Evolutionary conservation across 2,329 filamentous ascomycete genomes (phyloP), one percentile per base, ranked within the genome.

Genomic region (Alternaria infectoria): DNA sequence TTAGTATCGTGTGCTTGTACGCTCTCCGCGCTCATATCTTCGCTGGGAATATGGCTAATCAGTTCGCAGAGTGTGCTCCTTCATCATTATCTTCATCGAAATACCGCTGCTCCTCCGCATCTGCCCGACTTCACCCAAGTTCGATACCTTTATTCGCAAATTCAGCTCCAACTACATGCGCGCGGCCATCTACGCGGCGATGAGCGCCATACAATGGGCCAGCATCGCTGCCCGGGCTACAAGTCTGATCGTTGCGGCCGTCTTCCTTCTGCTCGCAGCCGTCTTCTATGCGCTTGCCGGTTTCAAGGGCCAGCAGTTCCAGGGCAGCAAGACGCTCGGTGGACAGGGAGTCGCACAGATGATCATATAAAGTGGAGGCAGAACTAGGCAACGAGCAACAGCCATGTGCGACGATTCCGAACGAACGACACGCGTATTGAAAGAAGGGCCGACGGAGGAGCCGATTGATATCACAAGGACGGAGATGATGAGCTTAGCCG

Each of bases 81-180:
- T 85, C 77, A 74, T 85, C 71, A 82, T 85, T 72, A 78, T 85
- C 73, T 85, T 85, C 75, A 82, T 85, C 70, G 83, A 99, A 81
- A 90, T 99, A 17, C 96, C 96, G 26, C 90, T 98, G 63, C 91
- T 99, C 61, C 90, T 99, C 66, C 92, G 96, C 82, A 97, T 99
- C 84, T 99, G 96, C 85, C 96, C 96, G 62, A 99, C 96, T 6
- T 98, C 95, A 13, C 82, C 90, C 68, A 89, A 88, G 69, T 99
- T 99, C 83, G 96, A 99, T 81, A 85, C 83, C 70, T 90, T 93
- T 79, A 95, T 99, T 81, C 93, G 95, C 81, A 90, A 88, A 76
- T 92, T 99, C 85, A 93, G 93, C 68, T 97, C 94, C 63, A 98
- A 97, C 85, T 98, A 94, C 85, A 96, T 96, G 90, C 93, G 96